Percentiles rank a stretch among this genome's conserved stretches.
Conservation (phyloP, 441 rosid genomes). For the Gossypium laxum region DNA sequence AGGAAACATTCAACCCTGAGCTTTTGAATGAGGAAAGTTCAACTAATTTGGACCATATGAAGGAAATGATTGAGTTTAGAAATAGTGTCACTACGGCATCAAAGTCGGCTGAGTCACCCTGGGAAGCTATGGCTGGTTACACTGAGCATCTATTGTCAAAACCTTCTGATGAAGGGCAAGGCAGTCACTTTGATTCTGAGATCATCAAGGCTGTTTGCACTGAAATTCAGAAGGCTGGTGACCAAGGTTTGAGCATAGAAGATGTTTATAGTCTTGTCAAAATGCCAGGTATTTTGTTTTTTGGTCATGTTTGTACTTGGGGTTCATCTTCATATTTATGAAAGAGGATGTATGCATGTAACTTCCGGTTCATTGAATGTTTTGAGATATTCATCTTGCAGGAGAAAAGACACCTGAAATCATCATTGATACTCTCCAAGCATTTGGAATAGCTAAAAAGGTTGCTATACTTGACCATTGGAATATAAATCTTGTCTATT, state of each 20-base stretch:
- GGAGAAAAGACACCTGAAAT: slow-evolving; percentile 37
- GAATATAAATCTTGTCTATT: background rate
- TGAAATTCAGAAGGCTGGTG: slow-evolving; percentile 79
- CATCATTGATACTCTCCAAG: slow-evolving; percentile 61
- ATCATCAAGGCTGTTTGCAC: slow-evolving; percentile 42
- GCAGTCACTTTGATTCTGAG: slow-evolving; percentile 33
- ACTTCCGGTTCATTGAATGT: slow-evolving; percentile 14
- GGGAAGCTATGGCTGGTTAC: slow-evolving; percentile 67
- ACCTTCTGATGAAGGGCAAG: slow-evolving; percentile 27
- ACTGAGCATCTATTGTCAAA: slow-evolving; percentile 37
- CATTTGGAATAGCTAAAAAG: slow-evolving; percentile 74
- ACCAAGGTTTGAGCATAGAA: slow-evolving; percentile 71
- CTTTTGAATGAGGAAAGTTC: slow-evolving; percentile 31
- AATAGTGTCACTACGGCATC: slow-evolving; percentile 29
- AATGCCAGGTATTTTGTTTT: slow-evolving; percentile 29
- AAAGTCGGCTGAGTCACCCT: slow-evolving; percentile 39
- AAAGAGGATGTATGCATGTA: slow-evolving; percentile 1
- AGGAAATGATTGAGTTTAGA: slow-evolving; percentile 33
- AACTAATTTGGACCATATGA: slow-evolving; percentile 29
- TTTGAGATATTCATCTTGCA: slow-evolving; percentile 26
- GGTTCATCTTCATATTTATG: background rate
- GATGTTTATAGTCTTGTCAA: slow-evolving; percentile 44
- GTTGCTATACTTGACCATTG: slow-evolving; percentile 33
- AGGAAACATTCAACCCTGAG: slow-evolving; percentile 25
- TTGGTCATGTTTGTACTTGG: background rate